Percentiles rank a stretch among this genome's conserved stretches.
Evolutionary conservation across 1,284 basidiomycete genomes (phyloP).

Genomic region (Volvariella surrecta): DNA sequence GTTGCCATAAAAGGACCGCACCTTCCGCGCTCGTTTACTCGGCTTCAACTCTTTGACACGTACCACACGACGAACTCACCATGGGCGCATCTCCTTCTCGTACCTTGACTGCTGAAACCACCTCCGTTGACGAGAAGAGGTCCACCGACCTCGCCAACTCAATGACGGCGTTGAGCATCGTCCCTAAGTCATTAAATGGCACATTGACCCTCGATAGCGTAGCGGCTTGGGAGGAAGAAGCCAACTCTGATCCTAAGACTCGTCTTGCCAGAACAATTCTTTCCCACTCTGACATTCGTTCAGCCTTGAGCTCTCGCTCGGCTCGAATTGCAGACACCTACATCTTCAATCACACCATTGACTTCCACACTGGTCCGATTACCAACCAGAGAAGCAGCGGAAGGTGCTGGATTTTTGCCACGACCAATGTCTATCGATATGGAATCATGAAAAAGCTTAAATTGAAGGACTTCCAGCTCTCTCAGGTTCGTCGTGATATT

Average conservation of each 20-base stretch:
- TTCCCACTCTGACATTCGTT: slow-evolving; percentile 62
- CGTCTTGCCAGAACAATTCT: slow-evolving; percentile 79
- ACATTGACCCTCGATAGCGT: slow-evolving; percentile 51
- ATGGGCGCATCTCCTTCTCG: slow-evolving; percentile 52
- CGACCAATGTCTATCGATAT: slow-evolving; percentile 82
- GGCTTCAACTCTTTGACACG: background rate
- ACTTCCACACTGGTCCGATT: slow-evolving; percentile 74
- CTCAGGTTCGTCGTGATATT: slow-evolving; percentile 44
- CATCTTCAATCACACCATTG: slow-evolving; percentile 79
- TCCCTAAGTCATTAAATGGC: slow-evolving; percentile 42
- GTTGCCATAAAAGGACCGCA: background rate
- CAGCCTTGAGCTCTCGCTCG: slow-evolving; percentile 57
- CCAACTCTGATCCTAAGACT: slow-evolving; percentile 53
- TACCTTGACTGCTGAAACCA: slow-evolving; percentile 9
- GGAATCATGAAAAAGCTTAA: slow-evolving; percentile 81
- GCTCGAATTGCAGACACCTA: slow-evolving; percentile 64
- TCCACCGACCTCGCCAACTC: slow-evolving; percentile 15
- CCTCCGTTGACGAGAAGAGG: slow-evolving; percentile 22
- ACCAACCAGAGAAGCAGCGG: slow-evolving; percentile 86
- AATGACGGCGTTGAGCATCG: slow-evolving; percentile 20
- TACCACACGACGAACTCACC: slow-evolving; percentile 10
- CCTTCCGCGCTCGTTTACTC: background rate
- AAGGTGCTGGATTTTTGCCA: slow-evolving; percentile 90
- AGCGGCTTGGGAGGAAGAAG: slow-evolving; percentile 55
- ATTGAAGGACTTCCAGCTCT: slow-evolving; percentile 82